Base-by-base conservation (phyloP, 352 stramenopile genomes). In the Phytophthora fragariae region DNA sequence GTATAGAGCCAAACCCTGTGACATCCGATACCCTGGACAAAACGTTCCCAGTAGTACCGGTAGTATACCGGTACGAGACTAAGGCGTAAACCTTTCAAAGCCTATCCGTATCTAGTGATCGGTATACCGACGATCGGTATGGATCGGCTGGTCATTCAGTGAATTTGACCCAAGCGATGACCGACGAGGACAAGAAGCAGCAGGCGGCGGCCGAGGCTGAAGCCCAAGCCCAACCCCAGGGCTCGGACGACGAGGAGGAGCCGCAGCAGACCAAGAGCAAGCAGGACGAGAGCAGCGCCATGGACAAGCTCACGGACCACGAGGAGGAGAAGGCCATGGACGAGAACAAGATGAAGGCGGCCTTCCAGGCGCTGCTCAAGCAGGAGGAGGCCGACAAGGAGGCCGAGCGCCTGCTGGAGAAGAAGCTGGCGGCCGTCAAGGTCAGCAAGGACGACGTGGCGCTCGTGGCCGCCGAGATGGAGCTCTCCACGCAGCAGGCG, bases 251-350 rank as follows among this genome's bases (percentile, higher is more conserved):
- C 10, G 83, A 90, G 61, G 76, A 90, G 35, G 79, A 92, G 47
- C 70, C 88, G 41, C 77, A 89, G 72, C 68, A 82, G 58, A n/a
- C 5, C 15, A 95, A 95, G 81, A 94, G 83, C 79, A 88, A 95
- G 71, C 86, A 90, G 47, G 90, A 96, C 55, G 88, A 93, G 72
- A 93, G 79, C 72, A 92, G 57, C 53, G 90, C 90, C 29, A 89
- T 96, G 75, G 80, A 95, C 60, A 96, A 94, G 70, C 84, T 96
- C 64, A 94, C 86, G 49, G 90, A 96, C 68, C 78, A 89, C 33
- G 88, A 94, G 47, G 88, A 94, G 76, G 89, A 96, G 76, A 95
- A 93, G 72, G 82, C 93, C 59, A 92, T 96, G 84, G 90, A 96
- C 82, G 88, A 91, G 55, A 91, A 95, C 84, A 94, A 93, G 80